Base-by-base conservation (phyloP, 108 stramenopile genomes). In the Cyclostephanos invisitatus region DNA sequence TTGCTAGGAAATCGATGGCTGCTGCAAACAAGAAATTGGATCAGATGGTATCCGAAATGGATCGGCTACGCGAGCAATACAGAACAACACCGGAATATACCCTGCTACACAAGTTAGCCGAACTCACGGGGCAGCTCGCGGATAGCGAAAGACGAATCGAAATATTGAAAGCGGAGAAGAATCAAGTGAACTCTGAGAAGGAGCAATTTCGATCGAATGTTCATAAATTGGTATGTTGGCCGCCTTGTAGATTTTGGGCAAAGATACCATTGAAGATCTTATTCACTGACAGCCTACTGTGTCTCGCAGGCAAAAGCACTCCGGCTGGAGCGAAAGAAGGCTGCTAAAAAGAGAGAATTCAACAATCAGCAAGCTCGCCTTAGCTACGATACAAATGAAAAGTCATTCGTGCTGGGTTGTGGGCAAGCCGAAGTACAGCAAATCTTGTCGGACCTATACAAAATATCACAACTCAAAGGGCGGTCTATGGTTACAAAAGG, bases 121-220 rank as follows among this genome's bases (percentile, higher is more conserved):
- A 73, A 37, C 32, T 81, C 37, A 84, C 81, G 47, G 80, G 80
- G 5, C 57, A 81, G 67, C 49, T 84, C n/a, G 67, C 74, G 11
- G 80, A 80, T 46, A 64, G 65, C 57, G 80, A 81, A 58, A 53
- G 80, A 36, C 76, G 77, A 17, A 57, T 81, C 24, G 80, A 84
- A 67, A 38, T 28, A 32, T 37, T 69, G 5, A 75, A 72, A 40
- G 62, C 62, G 0, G 80, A 84, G 67, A 80, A 68, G 58, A 67
- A 71, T 46, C 44, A 61, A 32, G 55, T 72, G 14, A 21, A 59
- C 14, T 27, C 72, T 17, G 83, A 80, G 38, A 84, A 84, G 44
- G 83, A 84, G 44, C 74, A 81, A 48, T 75, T 79, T 58, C 77
- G 83, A 9, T 48, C 80, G 50, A 76, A 68, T 62, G 80, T 84